These are phyloP conservation scores for Fonsecaea erecta DNA, from an alignment of 2,329 filamentous ascomycete genomes.

Conservation along the genomic window DNA sequence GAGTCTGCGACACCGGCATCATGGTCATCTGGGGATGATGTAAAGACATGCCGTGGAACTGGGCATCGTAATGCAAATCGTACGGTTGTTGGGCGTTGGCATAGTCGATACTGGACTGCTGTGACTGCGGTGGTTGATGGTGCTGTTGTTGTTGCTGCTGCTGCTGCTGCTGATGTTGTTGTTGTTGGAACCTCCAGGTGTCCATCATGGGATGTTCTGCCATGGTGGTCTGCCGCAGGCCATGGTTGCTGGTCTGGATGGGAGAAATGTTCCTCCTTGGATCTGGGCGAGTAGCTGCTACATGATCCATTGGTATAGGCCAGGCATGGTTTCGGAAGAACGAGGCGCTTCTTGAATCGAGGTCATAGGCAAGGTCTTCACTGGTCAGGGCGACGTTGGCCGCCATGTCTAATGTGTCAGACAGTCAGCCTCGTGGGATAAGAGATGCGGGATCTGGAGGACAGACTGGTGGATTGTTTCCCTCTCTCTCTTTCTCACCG, in stretches of 20 bases:
- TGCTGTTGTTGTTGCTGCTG: conserved; percentile 39
- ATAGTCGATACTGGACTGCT: conserved; percentile 29
- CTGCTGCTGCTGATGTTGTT: conserved; percentile 35
- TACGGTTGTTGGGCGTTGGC: conserved; percentile 47
- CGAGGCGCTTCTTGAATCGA: conserved; percentile 49
- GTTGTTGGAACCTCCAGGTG: conserved; percentile 53
- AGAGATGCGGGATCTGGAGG: conserved; percentile 24
- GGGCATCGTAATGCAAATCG: conserved; percentile 63
- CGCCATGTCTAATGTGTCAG: conserved; percentile 43
- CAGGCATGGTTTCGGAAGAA: conserved; percentile 51
- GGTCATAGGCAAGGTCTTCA: conserved; percentile 54
- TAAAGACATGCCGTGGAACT: conserved; percentile 56
- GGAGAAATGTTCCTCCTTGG: conserved; percentile 49
- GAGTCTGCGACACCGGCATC: conserved; percentile 64
- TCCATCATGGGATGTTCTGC: conserved; percentile 52
- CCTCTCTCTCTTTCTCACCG: conserved; percentile 20
- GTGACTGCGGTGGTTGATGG: conserved; percentile 27
- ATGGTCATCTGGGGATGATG: conserved; percentile 57
- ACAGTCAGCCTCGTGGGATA: conserved; percentile 29
- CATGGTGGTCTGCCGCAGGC: conserved; percentile 48
- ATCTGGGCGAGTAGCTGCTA: conserved; percentile 41
- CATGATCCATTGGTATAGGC: conserved; percentile 50
- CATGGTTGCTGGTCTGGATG: conserved; percentile 50
- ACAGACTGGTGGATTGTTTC: conserved; percentile 5
- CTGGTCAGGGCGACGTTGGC: conserved; percentile 51